phyloP scores from a whole-genome alignment of 2,329 filamentous ascomycete species.

The Sclerotinia subarctica region DNA sequence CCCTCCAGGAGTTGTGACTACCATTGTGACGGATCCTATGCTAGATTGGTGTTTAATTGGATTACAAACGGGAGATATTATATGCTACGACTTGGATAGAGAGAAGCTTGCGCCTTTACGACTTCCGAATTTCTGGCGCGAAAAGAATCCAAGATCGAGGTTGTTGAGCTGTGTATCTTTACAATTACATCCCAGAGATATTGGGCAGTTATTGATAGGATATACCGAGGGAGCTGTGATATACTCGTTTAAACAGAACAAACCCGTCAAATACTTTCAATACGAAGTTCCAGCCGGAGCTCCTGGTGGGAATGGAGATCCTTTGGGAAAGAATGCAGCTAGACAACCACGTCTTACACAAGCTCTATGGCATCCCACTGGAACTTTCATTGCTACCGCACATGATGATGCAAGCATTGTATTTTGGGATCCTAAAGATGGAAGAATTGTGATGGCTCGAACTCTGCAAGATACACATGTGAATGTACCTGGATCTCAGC shows the following conservation, averaged over 20 bases:
- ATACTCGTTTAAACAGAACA: slow-evolving; percentile 93
- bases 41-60: slow-evolving; percentile 92
- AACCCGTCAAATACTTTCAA: slow-evolving; percentile 72
- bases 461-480: slow-evolving; percentile 73
- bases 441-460: slow-evolving; percentile 76
- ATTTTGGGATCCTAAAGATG: slow-evolving; percentile 92
- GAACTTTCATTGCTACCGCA: slow-evolving; percentile 37
- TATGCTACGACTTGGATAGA: slow-evolving; percentile 91
- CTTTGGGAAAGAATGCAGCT: slow-evolving; percentile 55
- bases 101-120: slow-evolving; percentile 72
- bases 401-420: slow-evolving; percentile 75
- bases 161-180: slow-evolving; percentile 69
- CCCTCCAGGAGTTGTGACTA: slow-evolving; percentile 71
- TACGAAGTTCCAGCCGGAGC: slow-evolving; percentile 80
- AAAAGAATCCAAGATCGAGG: slow-evolving; percentile 65
- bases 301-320: slow-evolving; percentile 67
- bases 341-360: slow-evolving; percentile 75
- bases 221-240: slow-evolving; percentile 84
- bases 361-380: slow-evolving; percentile 91
- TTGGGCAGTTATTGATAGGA: slow-evolving; percentile 87
- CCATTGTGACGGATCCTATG: slow-evolving; percentile 78
- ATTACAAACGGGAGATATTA: slow-evolving; percentile 75
- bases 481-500: slow-evolving; percentile 56
- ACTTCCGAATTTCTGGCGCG: slow-evolving; percentile 83
- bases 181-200: slow-evolving; percentile 84